Percentiles rank a stretch among this genome's conserved stretches.
Conservation (phyloP, 148 eudicot genomes). For the Silene conica region DNA sequence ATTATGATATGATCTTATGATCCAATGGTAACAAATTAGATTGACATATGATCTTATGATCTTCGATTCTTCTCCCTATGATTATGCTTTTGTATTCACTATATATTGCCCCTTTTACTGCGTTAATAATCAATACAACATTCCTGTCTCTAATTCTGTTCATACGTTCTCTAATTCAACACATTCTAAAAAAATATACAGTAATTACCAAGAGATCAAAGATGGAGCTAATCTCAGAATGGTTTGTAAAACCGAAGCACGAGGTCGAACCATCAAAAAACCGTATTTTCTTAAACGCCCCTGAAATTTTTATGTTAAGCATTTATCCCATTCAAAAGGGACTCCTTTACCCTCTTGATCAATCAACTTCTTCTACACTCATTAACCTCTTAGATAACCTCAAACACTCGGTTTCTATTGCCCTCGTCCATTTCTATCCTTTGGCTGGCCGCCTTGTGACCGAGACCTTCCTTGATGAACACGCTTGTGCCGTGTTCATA, state of each 20-base stretch:
- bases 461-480: background rate
- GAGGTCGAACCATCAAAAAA: background rate
- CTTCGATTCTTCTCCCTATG: too few relatives aligned
- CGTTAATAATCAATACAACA: too few relatives aligned
- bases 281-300: background rate
- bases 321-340: conserved; percentile 20
- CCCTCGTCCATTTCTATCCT: conserved; percentile 18
- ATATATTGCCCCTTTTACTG: too few relatives aligned
- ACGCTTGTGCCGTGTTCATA: conserved; percentile 10
- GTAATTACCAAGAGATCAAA: too few relatives aligned
- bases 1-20: too few relatives aligned
- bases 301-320: background rate
- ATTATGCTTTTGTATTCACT: too few relatives aligned
- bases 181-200: too few relatives aligned
- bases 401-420: conserved; percentile 8
- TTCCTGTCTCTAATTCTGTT: too few relatives aligned
- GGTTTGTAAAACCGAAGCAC: conserved; percentile 18
- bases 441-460: conserved; percentile 22
- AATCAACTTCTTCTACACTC: background rate
- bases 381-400: conserved; percentile 1
- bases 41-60: too few relatives aligned
- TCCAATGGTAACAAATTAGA: too few relatives aligned
- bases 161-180: too few relatives aligned
- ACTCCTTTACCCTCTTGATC: conserved; percentile 2
- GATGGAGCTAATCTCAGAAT: conserved; percentile 11